These are phyloP conservation scores for Salix koriyanagi DNA, from an alignment of 345 rosid genomes.

Conservation along the genomic window DNA sequence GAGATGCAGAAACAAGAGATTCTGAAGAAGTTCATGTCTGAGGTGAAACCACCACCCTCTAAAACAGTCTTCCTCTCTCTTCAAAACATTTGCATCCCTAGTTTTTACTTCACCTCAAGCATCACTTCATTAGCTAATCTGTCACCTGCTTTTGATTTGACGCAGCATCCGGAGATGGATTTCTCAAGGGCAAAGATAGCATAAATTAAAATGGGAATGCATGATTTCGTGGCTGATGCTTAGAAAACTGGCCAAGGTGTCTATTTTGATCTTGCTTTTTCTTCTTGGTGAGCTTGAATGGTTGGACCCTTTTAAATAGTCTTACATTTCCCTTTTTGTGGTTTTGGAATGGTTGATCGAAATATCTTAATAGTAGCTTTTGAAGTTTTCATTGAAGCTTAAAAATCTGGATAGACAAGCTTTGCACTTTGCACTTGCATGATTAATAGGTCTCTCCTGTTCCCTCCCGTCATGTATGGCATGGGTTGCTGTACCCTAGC, in stretches of 20 bases:
- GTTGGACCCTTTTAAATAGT: slow-evolving; percentile 2
- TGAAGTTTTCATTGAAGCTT: neutral
- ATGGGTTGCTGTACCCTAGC: no score
- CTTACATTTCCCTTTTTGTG: neutral
- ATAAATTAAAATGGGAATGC: slow-evolving; percentile 21
- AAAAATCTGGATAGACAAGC: neutral
- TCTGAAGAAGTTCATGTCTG: slow-evolving; percentile 81
- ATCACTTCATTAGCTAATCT: neutral
- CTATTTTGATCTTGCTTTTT: neutral
- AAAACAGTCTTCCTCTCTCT: neutral
- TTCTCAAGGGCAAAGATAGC: slow-evolving; percentile 76
- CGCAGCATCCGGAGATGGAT: slow-evolving; percentile 99
- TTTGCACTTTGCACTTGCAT: neutral
- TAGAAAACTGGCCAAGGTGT: neutral
- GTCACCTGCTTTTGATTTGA: neutral
- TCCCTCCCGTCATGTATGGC: neutral
- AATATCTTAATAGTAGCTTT: neutral
- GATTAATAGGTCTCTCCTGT: neutral
- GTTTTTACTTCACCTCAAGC: neutral
- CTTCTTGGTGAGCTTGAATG: neutral
- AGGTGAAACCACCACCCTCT: slow-evolving; percentile 33
- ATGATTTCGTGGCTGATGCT: neutral
- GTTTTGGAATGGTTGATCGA: neutral
- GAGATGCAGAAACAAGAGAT: slow-evolving; percentile 83
- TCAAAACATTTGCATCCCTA: neutral